phyloP scores from a whole-genome alignment of 108 stramenopile species.

The Epipyxis sp. region DNA sequence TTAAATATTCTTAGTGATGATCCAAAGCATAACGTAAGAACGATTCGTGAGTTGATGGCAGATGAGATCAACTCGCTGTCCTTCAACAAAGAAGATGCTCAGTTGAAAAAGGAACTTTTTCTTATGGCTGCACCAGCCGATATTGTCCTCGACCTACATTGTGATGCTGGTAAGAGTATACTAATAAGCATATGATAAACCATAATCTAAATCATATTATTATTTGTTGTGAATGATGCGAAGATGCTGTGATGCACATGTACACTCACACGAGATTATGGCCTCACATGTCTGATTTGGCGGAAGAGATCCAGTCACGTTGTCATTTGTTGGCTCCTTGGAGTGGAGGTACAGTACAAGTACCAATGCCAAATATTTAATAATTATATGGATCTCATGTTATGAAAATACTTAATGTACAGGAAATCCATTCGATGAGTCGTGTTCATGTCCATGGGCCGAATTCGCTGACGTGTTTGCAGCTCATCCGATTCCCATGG shows the following conservation, averaged over 20 bases:
- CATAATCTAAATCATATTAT: neutral
- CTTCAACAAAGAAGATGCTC: neutral
- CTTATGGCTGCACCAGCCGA: neutral
- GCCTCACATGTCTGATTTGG: constrained; percentile 17
- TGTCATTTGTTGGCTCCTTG: constrained; percentile 13
- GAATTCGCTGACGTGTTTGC: neutral
- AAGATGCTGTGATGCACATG: constrained; percentile 29
- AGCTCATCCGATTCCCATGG: constrained; percentile 13
- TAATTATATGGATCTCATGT: too few relatives aligned
- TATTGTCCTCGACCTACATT: constrained; percentile 21
- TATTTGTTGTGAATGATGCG: neutral
- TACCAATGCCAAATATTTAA: too few relatives aligned
- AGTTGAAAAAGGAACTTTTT: neutral
- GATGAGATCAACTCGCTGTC: neutral
- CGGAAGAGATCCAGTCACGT: neutral
- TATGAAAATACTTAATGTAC: too few relatives aligned
- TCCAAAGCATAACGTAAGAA: neutral
- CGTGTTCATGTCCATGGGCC: constrained; percentile 14
- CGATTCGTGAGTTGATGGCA: neutral
- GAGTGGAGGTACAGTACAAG: too few relatives aligned
- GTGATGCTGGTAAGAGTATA: constrained; percentile 10
- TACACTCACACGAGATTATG: constrained; percentile 21
- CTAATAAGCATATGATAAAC: neutral
- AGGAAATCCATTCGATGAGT: constrained; percentile 31
- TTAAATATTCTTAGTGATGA: too few relatives aligned